Evolutionary conservation across 371 early-diverging fungal genomes (phyloP).

Genomic region (Sanchytrium tribonematis): DNA sequence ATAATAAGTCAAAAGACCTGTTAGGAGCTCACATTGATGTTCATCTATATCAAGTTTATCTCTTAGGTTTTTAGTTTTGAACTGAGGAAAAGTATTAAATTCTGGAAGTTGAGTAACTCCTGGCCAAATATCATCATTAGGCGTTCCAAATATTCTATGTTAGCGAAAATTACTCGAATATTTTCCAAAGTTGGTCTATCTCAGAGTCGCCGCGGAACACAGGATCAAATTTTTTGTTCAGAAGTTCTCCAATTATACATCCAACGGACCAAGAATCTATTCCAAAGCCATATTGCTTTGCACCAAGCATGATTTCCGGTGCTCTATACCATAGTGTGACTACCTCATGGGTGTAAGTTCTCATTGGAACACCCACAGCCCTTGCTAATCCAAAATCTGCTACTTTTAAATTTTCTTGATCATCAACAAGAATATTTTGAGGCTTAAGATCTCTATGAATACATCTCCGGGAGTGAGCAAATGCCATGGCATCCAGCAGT

Average conservation of each 20-base stretch:
- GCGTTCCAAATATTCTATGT: conserved; percentile 55
- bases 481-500: conserved; percentile 5
- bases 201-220: conserved; percentile 94
- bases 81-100: conserved; percentile 51
- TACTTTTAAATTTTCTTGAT: conserved; percentile 48
- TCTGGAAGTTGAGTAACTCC: conserved; percentile 52
- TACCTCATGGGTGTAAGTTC: conserved; percentile 77
- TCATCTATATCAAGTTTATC: no score
- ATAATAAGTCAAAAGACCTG: no score
- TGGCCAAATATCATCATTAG: conserved; percentile 64
- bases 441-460: conserved; percentile 11
- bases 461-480: conserved; percentile 4
- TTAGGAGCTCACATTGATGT: no score
- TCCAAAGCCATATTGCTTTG: conserved; percentile 56
- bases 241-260: conserved; percentile 91
- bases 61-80: no score
- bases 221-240: conserved; percentile 45
- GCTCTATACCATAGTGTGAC: conserved; percentile 95
- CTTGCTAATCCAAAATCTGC: conserved; percentile 88
- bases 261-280: conserved; percentile 97
- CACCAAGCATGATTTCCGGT: no score
- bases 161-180: conserved; percentile 29
- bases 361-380: conserved; percentile 56
- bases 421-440: conserved; percentile 63
- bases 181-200: conserved; percentile 79